Conservation (phyloP, 495 filamentous ascomycete genomes). For the Amorphotheca resinae region DNA sequence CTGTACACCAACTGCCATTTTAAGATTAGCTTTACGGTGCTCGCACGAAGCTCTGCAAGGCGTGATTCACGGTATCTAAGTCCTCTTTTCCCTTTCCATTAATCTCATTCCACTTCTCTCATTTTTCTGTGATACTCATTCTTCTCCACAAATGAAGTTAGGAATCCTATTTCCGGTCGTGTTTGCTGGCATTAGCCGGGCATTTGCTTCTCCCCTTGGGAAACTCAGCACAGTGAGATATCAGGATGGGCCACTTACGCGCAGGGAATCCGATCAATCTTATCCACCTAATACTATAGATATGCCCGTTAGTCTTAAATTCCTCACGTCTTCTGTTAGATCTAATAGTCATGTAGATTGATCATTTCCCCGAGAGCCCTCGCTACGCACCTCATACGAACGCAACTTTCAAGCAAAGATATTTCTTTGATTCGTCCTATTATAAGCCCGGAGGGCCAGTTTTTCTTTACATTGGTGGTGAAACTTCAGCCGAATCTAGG, state of each 20-base stretch:
- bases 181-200: neutral
- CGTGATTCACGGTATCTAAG: too few relatives aligned
- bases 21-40: too few relatives aligned
- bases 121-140: too few relatives aligned
- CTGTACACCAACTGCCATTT: too few relatives aligned
- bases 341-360: conserved; percentile 20
- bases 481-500: conserved; percentile 20
- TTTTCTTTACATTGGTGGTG: conserved; percentile 34
- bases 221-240: neutral
- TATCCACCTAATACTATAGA: too few relatives aligned
- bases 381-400: conserved; percentile 26
- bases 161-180: neutral
- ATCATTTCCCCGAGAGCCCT: conserved; percentile 29
- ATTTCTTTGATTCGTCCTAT: conserved; percentile 33
- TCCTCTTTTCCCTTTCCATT: too few relatives aligned
- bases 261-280: too few relatives aligned
- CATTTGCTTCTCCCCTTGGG: neutral
- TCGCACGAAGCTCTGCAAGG: too few relatives aligned
- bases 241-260: neutral
- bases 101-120: too few relatives aligned
- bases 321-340: neutral
- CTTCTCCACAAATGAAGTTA: neutral
- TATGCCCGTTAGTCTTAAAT: too few relatives aligned
- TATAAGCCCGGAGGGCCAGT: conserved; percentile 36
- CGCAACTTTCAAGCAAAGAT: conserved; percentile 33